These are phyloP conservation scores for Arctium minus DNA, from an alignment of 129 eudicot species.

Conservation along the genomic window DNA sequence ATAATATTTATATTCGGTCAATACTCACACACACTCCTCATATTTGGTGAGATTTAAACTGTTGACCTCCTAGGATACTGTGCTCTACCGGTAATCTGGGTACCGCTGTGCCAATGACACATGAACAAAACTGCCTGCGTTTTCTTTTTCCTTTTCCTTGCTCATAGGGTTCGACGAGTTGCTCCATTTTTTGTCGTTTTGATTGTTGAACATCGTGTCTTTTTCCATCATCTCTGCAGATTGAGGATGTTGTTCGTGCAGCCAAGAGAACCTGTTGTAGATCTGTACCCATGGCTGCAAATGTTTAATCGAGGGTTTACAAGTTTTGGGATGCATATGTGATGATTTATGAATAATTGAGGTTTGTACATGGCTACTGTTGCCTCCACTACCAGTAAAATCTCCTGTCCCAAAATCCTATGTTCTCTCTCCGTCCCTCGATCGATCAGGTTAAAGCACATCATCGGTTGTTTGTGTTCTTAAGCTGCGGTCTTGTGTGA, in stretches of 20 bases:
- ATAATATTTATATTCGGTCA: neutral
- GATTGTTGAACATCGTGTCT: neutral
- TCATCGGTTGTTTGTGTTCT: neutral
- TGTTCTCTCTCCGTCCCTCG: neutral
- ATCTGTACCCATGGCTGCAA: conserved; percentile 28
- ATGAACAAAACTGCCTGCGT: too few relatives aligned
- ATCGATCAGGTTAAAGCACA: neutral
- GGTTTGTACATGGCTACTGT: conserved; percentile 2
- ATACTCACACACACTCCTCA: neutral
- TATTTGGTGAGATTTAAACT: neutral
- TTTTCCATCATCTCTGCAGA: conserved; percentile 14
- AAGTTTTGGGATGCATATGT: neutral
- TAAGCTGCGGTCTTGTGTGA: neutral
- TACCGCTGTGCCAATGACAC: neutral
- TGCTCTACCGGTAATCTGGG: neutral
- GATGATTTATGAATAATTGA: neutral
- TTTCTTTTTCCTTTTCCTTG: neutral
- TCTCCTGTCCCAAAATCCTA: neutral
- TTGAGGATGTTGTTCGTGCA: conserved; percentile 62
- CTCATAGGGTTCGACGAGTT: neutral
- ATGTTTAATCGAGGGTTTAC: conserved; percentile 21
- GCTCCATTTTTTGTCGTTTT: neutral
- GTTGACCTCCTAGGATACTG: neutral
- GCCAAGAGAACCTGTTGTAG: conserved; percentile 53
- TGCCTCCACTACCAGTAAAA: neutral